phyloP scores from a whole-genome alignment of 805 yeast species.

The Lachancea kluyveri region DNA sequence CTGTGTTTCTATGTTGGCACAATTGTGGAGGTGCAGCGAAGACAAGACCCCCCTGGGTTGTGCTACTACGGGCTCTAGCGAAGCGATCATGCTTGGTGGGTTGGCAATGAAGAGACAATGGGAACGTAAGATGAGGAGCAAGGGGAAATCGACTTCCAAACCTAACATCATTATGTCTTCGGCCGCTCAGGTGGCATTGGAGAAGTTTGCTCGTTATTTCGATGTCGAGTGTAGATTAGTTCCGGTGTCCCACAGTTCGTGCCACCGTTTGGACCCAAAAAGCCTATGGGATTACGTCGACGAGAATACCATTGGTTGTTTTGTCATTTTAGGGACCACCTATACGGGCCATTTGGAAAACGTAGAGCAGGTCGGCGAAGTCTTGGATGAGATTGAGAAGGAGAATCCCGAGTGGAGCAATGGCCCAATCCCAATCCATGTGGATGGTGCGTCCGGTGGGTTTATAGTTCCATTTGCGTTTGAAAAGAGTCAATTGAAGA shows the following conservation, averaged over 20 bases:
- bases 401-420: slow-evolving; percentile 25
- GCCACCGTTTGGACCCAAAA: slow-evolving; percentile 57
- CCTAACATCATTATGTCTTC: slow-evolving; percentile 92
- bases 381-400: slow-evolving; percentile 60
- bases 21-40: slow-evolving; percentile 71
- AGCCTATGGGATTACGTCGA: slow-evolving; percentile 62
- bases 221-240: slow-evolving; percentile 82
- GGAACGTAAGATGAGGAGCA: slow-evolving; percentile 59
- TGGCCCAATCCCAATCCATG: slow-evolving; percentile 74
- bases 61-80: slow-evolving; percentile 91
- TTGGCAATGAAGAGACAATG: slow-evolving; percentile 86
- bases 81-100: slow-evolving; percentile 91
- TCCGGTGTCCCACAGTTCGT: slow-evolving; percentile 52
- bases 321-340: slow-evolving; percentile 84
- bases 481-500: slow-evolving; percentile 48
- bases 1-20: slow-evolving; percentile 72
- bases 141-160: slow-evolving; percentile 51
- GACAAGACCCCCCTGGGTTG: slow-evolving; percentile 59
- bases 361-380: slow-evolving; percentile 51
- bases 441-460: slow-evolving; percentile 92
- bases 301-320: slow-evolving; percentile 90
- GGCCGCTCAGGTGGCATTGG: slow-evolving; percentile 90
- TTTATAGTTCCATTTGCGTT: slow-evolving; percentile 79
- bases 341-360: slow-evolving; percentile 91
- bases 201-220: slow-evolving; percentile 89